These are phyloP conservation scores for Scleroderma citrinum DNA, from an alignment of 768 basidiomycete genomes.

Conservation along the genomic window DNA sequence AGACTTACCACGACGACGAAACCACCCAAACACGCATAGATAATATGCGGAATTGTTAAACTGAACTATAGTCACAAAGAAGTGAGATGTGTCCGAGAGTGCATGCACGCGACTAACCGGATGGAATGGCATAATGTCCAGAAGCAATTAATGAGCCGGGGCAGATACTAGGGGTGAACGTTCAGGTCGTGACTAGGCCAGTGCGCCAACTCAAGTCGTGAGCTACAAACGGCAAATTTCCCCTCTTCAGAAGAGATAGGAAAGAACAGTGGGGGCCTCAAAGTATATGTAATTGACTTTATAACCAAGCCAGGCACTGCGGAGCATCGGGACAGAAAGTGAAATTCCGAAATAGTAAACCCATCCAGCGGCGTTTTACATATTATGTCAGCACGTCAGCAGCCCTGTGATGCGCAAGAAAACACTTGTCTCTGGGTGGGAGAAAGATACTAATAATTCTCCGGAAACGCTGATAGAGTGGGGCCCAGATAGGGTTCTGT, in stretches of 20 bases:
- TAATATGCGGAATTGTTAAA: conserved; percentile 64
- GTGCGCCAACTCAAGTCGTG: neutral
- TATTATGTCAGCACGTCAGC: neutral
- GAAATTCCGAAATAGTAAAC: neutral
- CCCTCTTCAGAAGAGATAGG: neutral
- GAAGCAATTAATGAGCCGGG: neutral
- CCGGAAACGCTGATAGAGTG: too few species aligned
- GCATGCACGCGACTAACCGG: conserved; percentile 34
- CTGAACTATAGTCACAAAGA: conserved; percentile 23
- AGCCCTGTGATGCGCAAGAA: neutral
- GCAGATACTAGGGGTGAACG: neutral
- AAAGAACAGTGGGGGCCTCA: neutral
- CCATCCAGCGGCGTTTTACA: neutral
- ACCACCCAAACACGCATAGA: conserved; percentile 73
- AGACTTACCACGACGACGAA: conserved; percentile 69
- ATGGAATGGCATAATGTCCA: conserved; percentile 41
- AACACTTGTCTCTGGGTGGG: neutral
- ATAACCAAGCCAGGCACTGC: conserved; percentile 1
- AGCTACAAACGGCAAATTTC: neutral
- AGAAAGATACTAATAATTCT: neutral
- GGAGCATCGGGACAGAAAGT: neutral
- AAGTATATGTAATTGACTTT: neutral
- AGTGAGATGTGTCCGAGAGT: neutral
- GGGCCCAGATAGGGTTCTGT: too few species aligned
- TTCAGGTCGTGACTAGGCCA: neutral